phyloP scores from a whole-genome alignment of 441 rosid species.

The Sinapis alba region DNA sequence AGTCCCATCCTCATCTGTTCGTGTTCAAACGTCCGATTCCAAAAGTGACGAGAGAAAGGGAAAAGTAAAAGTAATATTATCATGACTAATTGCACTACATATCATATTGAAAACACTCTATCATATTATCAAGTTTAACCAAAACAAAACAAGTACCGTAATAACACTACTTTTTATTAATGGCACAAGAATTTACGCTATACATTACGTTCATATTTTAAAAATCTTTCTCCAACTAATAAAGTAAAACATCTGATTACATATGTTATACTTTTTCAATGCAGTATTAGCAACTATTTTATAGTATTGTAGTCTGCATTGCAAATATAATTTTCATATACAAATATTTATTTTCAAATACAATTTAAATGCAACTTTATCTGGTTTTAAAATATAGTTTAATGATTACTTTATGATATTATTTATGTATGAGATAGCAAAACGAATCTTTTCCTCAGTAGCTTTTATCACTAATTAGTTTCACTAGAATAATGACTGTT shows the following conservation, averaged over 20 bases:
- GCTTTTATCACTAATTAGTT: not conserved
- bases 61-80: constrained; percentile 7
- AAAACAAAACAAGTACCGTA: not conserved
- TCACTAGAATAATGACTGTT: not conserved
- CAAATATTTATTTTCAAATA: not conserved
- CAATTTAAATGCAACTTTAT: not conserved
- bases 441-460: not conserved
- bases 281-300: not conserved
- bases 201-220: not conserved
- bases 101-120: too few relatives aligned
- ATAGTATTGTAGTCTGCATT: not conserved
- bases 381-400: not conserved
- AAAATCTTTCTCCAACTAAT: not conserved
- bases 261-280: not conserved
- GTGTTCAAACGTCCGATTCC: constrained; percentile 37
- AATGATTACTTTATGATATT: not conserved
- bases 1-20: constrained; percentile 29
- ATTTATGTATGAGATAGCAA: not conserved
- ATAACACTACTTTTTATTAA: not conserved
- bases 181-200: not conserved
- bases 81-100: constrained; percentile 3
- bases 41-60: constrained; percentile 4
- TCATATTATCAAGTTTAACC: not conserved
- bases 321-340: not conserved
- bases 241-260: not conserved